Conservation (phyloP, 2,329 filamentous ascomycete genomes). For the Phoma sp. region DNA sequence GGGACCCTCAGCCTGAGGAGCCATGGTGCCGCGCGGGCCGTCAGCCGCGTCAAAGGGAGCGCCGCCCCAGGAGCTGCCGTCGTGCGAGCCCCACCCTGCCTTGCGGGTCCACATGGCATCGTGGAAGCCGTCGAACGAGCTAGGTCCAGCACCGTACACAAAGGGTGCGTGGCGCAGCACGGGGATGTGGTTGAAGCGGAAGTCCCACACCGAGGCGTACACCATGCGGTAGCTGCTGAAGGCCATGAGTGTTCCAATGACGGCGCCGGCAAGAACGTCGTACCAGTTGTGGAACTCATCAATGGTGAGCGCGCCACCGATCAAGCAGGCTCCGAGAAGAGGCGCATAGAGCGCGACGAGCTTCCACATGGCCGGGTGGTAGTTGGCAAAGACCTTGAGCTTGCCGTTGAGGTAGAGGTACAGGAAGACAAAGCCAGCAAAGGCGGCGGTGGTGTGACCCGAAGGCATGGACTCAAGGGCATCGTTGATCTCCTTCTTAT, state of each 20-base stretch:
- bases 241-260: conserved; percentile 70
- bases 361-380: conserved; percentile 78
- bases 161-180: conserved; percentile 65
- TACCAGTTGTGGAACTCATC: conserved; percentile 77
- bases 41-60: conserved; percentile 53
- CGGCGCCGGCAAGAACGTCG: conserved; percentile 69
- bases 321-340: conserved; percentile 69
- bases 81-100: conserved; percentile 63
- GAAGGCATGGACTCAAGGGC: conserved; percentile 73
- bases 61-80: conserved; percentile 49
- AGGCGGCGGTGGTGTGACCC: conserved; percentile 75
- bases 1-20: conserved; percentile 35
- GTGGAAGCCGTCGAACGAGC: conserved; percentile 54
- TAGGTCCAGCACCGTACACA: conserved; percentile 53
- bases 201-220: conserved; percentile 72
- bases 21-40: conserved; percentile 43
- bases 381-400: conserved; percentile 75
- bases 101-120: conserved; percentile 64
- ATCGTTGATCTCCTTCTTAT: conserved; percentile 69
- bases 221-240: conserved; percentile 71
- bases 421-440: conserved; percentile 73
- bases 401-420: conserved; percentile 79
- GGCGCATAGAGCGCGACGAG: conserved; percentile 68
- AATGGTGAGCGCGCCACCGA: conserved; percentile 72
- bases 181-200: conserved; percentile 70